phyloP scores from a whole-genome alignment of 345 rosid species.

The Tarenaya hassleriana region DNA sequence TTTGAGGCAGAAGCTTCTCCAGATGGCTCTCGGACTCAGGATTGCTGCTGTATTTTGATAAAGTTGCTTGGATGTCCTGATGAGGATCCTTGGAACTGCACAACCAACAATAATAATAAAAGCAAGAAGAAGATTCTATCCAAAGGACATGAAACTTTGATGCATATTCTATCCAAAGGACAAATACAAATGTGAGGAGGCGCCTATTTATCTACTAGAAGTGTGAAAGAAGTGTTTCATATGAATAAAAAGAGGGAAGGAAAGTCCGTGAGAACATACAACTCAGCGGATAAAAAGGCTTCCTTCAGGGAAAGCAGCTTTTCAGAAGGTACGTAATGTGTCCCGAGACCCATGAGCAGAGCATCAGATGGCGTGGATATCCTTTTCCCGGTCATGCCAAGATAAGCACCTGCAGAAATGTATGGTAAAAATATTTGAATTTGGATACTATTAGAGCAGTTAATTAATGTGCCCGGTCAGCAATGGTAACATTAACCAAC shows the following conservation, averaged over 20 bases:
- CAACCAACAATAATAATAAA: conserved; percentile 13
- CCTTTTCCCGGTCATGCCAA: conserved; percentile 89
- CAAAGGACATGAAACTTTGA: background rate
- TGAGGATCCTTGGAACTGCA: conserved; percentile 69
- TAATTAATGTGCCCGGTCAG: background rate
- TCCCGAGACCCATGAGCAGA: conserved; percentile 70
- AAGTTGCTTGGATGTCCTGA: conserved; percentile 42
- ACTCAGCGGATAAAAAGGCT: conserved; percentile 49
- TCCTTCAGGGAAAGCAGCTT: conserved; percentile 59
- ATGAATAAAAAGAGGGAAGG: background rate
- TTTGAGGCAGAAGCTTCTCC: conserved; percentile 62
- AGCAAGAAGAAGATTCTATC: background rate
- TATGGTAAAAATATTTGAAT: conserved; percentile 3
- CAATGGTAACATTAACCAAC: no score
- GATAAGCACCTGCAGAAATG: conserved; percentile 66
- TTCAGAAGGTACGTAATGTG: conserved; percentile 76
- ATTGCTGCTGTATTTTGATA: conserved; percentile 47
- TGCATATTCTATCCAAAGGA: background rate
- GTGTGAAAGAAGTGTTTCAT: background rate
- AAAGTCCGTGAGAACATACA: conserved; percentile 37
- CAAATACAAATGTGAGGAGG: background rate
- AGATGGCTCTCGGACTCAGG: conserved; percentile 59
- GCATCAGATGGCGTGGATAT: conserved; percentile 85
- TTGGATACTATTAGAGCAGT: background rate
- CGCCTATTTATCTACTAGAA: background rate